Conservation (phyloP, 2,329 filamentous ascomycete species). For the Xylaria sp. region DNA sequence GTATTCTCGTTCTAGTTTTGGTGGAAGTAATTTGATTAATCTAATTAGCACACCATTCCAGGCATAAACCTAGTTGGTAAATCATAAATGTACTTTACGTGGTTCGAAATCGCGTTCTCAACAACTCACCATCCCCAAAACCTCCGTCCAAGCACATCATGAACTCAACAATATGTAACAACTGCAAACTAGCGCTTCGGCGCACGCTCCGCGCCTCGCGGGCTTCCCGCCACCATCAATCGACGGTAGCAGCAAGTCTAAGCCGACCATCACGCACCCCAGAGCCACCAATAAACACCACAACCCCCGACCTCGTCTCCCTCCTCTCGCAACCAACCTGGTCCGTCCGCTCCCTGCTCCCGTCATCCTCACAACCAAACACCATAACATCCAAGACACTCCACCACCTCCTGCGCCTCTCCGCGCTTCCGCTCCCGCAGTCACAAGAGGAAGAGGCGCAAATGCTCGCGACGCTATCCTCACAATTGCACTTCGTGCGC, state of each 20-base stretch:
- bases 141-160: slow-evolving; percentile 30
- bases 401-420: slow-evolving; percentile 86
- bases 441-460: slow-evolving; percentile 69
- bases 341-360: slow-evolving; percentile 82
- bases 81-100: not conserved
- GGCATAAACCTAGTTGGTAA: not conserved
- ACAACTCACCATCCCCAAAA: not conserved
- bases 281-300: slow-evolving; percentile 65
- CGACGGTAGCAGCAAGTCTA: slow-evolving; percentile 26
- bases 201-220: slow-evolving; percentile 23
- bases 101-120: slow-evolving; percentile 3
- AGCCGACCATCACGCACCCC: slow-evolving; percentile 37
- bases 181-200: slow-evolving; percentile 42
- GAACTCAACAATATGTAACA: slow-evolving; percentile 43
- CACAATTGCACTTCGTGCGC: slow-evolving; percentile 91
- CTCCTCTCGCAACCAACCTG: slow-evolving; percentile 79
- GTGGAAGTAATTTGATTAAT: not conserved
- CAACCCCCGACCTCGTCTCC: slow-evolving; percentile 44
- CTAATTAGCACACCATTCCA: too few relatives aligned
- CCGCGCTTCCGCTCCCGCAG: slow-evolving; percentile 80
- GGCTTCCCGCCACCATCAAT: slow-evolving; percentile 7
- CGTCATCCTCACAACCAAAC: slow-evolving; percentile 50
- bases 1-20: not conserved
- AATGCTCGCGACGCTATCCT: slow-evolving; percentile 79
- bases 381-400: slow-evolving; percentile 74